Conservation (phyloP, 495 filamentous ascomycete species). For the Lophiotrema nucula region DNA sequence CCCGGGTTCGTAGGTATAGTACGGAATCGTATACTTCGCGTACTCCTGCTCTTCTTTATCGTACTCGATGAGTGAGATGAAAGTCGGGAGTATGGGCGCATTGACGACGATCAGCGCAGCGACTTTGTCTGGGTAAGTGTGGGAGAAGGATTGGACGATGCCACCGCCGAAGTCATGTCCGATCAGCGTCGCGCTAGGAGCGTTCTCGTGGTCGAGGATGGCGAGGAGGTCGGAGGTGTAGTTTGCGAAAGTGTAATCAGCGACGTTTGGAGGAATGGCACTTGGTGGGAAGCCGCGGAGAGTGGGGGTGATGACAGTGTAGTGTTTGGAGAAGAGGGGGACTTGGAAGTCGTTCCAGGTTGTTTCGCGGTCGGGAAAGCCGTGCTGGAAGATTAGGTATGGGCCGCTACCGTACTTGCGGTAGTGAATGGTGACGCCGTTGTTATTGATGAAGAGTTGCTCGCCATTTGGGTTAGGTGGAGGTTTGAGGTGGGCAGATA, state of each 20-base stretch:
- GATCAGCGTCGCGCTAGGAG: not conserved
- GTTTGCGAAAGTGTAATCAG: not conserved
- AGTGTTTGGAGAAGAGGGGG: not conserved
- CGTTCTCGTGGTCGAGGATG: constrained; percentile 9
- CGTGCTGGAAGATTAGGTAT: constrained; percentile 12
- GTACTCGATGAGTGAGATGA: not conserved
- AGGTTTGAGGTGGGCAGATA: not conserved
- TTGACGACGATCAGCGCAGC: constrained; percentile 4
- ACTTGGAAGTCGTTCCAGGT: constrained; percentile 10
- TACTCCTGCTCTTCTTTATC: constrained; percentile 1
- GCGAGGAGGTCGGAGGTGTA: constrained; percentile 16
- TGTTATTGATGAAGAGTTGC: constrained; percentile 5
- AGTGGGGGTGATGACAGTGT: constrained; percentile 8
- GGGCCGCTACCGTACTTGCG: constrained; percentile 9
- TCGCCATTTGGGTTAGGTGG: not conserved
- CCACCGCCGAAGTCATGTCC: constrained; percentile 13
- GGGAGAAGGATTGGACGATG: constrained; percentile 2
- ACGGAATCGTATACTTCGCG: constrained; percentile 2
- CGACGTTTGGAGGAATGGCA: not conserved
- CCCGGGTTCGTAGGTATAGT: constrained; percentile 9
- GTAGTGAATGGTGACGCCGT: constrained; percentile 10
- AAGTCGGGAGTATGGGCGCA: not conserved
- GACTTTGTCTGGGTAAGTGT: not conserved
- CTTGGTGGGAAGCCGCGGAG: constrained; percentile 15
- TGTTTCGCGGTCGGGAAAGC: constrained; percentile 10